phyloP scores from a whole-genome alignment of 2,329 filamentous ascomycete species.

The Alternaria arborescens region DNA sequence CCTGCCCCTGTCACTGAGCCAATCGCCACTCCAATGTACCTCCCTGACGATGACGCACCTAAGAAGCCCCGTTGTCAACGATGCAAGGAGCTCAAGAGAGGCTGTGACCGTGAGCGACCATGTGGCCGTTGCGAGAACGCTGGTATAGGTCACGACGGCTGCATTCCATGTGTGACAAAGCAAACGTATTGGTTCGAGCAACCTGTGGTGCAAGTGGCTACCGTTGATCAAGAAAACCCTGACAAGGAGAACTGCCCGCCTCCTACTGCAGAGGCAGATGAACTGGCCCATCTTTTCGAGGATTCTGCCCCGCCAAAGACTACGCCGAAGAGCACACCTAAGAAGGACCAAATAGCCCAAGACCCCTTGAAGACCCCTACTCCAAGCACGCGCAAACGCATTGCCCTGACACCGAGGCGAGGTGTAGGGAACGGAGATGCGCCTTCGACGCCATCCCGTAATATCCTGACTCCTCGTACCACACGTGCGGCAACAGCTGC shows the following conservation, averaged over 20 bases:
- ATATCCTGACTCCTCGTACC: slow-evolving; percentile 49
- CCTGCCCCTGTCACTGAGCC: slow-evolving; percentile 12
- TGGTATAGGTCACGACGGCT: slow-evolving; percentile 33
- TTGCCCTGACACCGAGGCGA: slow-evolving; percentile 46
- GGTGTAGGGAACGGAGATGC: slow-evolving; percentile 29
- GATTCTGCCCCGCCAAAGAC: slow-evolving; percentile 66
- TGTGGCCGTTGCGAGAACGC: slow-evolving; percentile 33
- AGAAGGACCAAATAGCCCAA: slow-evolving; percentile 65
- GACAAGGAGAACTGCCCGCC: slow-evolving; percentile 67
- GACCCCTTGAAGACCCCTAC: slow-evolving; percentile 59
- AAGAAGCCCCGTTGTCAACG: slow-evolving; percentile 36
- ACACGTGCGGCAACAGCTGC: slow-evolving; percentile 40
- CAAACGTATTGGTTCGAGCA: slow-evolving; percentile 29
- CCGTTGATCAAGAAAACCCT: slow-evolving; percentile 32
- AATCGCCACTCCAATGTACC: slow-evolving; percentile 10
- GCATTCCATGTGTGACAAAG: slow-evolving; percentile 30
- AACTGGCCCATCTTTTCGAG: slow-evolving; percentile 72
- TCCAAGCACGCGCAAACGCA: slow-evolving; percentile 48
- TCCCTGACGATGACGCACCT: slow-evolving; percentile 22
- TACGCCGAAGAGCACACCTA: slow-evolving; percentile 64
- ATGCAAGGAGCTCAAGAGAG: slow-evolving; percentile 35
- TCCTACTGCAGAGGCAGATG: slow-evolving; percentile 54
- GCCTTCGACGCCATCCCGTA: slow-evolving; percentile 41
- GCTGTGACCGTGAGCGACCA: slow-evolving; percentile 38
- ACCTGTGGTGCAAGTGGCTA: slow-evolving; percentile 20